phyloP scores from a whole-genome alignment of 169 alveolate genomes.

The Plasmodium coatneyi region DNA sequence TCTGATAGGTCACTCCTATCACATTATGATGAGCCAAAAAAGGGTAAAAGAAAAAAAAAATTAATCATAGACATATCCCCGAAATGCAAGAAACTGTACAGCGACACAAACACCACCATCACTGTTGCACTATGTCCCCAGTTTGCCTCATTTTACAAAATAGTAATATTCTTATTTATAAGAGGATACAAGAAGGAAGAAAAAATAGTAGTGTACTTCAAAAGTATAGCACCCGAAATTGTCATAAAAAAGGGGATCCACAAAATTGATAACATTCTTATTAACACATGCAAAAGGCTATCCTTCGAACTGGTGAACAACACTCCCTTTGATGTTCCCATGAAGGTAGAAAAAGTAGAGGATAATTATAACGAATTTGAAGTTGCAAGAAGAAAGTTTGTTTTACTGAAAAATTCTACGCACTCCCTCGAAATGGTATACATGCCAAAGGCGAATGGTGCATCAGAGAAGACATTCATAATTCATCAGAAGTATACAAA shows the following conservation, averaged over 20 bases:
- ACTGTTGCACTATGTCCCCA: slow-evolving; percentile 11
- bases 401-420: slow-evolving; percentile 22
- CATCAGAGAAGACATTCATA: slow-evolving; percentile 15
- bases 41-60: neutral
- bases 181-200: slow-evolving; percentile 63
- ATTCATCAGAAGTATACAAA: slow-evolving; percentile 69
- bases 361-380: slow-evolving; percentile 48
- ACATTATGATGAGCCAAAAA: neutral
- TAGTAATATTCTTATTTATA: slow-evolving; percentile 40
- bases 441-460: slow-evolving; percentile 33
- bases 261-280: slow-evolving; percentile 19
- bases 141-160: slow-evolving; percentile 71
- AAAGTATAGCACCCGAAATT: slow-evolving; percentile 65
- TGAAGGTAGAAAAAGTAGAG: slow-evolving; percentile 38
- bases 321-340: neutral
- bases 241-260: slow-evolving; percentile 4
- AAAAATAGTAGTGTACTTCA: slow-evolving; percentile 37
- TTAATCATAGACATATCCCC: slow-evolving; percentile 35
- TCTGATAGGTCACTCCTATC: slow-evolving; percentile 1
- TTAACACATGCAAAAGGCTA: slow-evolving; percentile 30
- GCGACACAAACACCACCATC: slow-evolving; percentile 31
- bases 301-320: slow-evolving; percentile 43
- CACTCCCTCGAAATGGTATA: slow-evolving; percentile 13
- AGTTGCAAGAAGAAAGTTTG: slow-evolving; percentile 3
- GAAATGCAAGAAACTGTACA: slow-evolving; percentile 22